Evolutionary conservation across 1,284 basidiomycete genomes (phyloP).

Genomic region (Marasmius fiardii): DNA sequence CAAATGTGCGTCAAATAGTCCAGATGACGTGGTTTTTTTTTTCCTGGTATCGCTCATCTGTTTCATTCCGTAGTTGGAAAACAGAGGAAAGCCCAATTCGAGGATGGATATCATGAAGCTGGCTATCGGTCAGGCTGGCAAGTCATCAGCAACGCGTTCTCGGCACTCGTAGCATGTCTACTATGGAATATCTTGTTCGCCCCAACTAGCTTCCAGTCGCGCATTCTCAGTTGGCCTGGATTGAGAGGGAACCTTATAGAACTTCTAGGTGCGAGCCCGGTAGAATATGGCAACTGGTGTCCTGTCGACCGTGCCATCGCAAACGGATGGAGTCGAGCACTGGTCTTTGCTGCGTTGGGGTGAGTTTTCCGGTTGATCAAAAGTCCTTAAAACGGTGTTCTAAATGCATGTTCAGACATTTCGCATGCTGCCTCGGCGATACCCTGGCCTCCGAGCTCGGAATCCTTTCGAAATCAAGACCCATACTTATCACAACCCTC

Average conservation of each 20-base stretch:
- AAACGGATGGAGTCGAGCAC: constrained; percentile 49
- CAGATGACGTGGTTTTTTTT: not conserved
- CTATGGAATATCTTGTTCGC: constrained; percentile 62
- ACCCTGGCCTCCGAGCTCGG: constrained; percentile 81
- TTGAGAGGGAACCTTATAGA: not conserved
- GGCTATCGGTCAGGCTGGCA: constrained; percentile 78
- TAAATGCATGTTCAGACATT: constrained; percentile 49
- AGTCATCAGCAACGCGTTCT: constrained; percentile 79
- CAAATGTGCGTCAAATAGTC: constrained; percentile 47
- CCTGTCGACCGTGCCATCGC: constrained; percentile 38
- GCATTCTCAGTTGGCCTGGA: constrained; percentile 20
- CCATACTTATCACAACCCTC: constrained; percentile 74
- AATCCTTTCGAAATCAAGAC: constrained; percentile 68
- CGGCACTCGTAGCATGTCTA: constrained; percentile 62
- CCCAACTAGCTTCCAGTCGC: constrained; percentile 31
- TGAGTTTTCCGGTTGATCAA: constrained; percentile 32
- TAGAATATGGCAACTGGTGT: constrained; percentile 45
- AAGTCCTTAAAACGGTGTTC: not conserved
- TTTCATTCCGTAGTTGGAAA: constrained; percentile 47
- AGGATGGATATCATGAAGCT: constrained; percentile 71
- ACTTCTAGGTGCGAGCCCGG: constrained; percentile 18
- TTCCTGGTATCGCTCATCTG: not conserved
- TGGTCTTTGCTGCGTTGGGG: constrained; percentile 72
- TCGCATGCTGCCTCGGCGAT: constrained; percentile 81
- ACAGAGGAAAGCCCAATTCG: constrained; percentile 67